A percentile compares a stretch with the other conserved stretches of the same genome.
Conservation (phyloP, 768 basidiomycete species). For the Xerocomellus intermedius region DNA sequence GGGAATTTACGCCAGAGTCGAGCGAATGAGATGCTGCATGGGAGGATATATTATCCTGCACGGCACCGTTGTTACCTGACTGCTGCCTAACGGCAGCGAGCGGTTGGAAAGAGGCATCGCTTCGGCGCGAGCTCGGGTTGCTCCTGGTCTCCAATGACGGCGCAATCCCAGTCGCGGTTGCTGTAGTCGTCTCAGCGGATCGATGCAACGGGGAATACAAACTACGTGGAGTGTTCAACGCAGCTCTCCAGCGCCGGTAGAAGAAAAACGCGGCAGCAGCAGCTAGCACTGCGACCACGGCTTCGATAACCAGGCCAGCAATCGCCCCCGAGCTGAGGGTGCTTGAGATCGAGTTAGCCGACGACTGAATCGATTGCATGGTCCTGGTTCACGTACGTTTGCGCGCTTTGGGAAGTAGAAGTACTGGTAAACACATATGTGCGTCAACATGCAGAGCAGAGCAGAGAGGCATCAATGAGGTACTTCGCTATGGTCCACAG, state of each 20-base stretch:
- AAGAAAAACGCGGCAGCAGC: slow-evolving; percentile 16
- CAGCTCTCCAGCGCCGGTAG: slow-evolving; percentile 24
- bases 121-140: not conserved
- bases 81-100: not conserved
- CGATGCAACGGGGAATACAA: slow-evolving; percentile 4
- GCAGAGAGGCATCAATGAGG: not conserved
- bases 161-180: not conserved
- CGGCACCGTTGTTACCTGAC: not conserved
- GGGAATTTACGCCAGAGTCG: not conserved
- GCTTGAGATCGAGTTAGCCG: slow-evolving; percentile 10
- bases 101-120: not conserved
- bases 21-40: not conserved
- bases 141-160: slow-evolving; percentile 9
- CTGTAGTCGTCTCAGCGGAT: slow-evolving; percentile 2
- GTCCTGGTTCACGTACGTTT: slow-evolving; percentile 13
- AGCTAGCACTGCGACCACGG: slow-evolving; percentile 13
- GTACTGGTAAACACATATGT: not conserved
- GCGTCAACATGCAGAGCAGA: not conserved
- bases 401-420: not conserved
- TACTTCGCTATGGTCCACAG: slow-evolving; percentile 22
- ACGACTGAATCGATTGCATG: not conserved
- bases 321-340: slow-evolving; percentile 22
- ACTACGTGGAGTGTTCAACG: not conserved
- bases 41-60: not conserved
- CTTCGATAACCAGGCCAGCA: slow-evolving; percentile 21